Evolutionary conservation across 192 early-diverging fungal species (phyloP), one percentile per base, ranked within the genome.

Genomic region (Linnemannia hyalina): DNA sequence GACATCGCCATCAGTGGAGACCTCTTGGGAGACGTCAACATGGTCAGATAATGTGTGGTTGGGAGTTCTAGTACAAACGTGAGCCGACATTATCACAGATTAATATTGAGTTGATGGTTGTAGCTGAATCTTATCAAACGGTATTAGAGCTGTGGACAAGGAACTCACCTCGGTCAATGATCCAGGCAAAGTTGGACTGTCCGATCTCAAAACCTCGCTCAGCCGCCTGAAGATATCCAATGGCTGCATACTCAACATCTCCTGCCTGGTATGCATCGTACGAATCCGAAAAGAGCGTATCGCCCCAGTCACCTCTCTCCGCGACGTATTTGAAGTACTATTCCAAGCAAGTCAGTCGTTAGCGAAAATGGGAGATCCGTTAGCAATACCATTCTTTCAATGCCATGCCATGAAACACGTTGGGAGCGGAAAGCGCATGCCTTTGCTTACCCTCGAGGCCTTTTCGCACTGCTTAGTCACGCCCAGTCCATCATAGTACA

Each of bases 141-240:
- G 22, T 57, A 13, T 60, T 40, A 40, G 7, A 52, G 18, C 18
- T 35, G 29, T 15, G 13, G 3, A 6, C 26, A 65, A 65, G 13
- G 9, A 26, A 73, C 60, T 35, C 85, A 91, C 92, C 89, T 69
- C 81, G 80, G 85, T 99, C 98, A 46, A 99, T 83, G 55, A 99
- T 82, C 90, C 95, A 96, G 6, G 98, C 98, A 44, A 96, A 95
- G 88, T 98, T 99, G 20, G 94, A 90, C 88, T 99, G 98, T 3
- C 95, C 96, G 6, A 95, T 89, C 80, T 97, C 96, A 85, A 93
- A 93, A 13, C 98, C 98, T 79, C 94, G 92, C 88, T 99, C 98
- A 1, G 98, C 97, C 2, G 96, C 97, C 52, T 95, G 88, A 74
- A 95, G 89, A 89, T 97, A 98, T 26, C 91, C 80, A 8, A 97